Evolutionary conservation across 106 monocot genomes (phyloP).

Genomic region (Apostasia ramifera): DNA sequence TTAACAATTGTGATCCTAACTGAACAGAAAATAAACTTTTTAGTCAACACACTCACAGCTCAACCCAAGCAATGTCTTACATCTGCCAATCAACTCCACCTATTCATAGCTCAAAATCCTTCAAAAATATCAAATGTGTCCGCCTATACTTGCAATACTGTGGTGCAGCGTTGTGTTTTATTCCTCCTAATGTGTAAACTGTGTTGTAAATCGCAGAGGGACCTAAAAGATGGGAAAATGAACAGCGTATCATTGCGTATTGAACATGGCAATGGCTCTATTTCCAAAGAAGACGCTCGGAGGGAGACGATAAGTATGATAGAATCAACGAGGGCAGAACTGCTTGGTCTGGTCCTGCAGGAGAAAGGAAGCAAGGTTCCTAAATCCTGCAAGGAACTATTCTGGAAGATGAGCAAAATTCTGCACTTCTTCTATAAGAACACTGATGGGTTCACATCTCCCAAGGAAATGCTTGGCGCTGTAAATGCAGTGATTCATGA

Average conservation of each 20-base stretch:
- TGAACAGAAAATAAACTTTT: too few species aligned
- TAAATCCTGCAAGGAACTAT: constrained; percentile 75
- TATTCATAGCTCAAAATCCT: too few species aligned
- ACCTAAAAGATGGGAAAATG: constrained; percentile 62
- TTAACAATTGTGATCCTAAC: too few species aligned
- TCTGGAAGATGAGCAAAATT: constrained; percentile 81
- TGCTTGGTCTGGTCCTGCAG: constrained; percentile 54
- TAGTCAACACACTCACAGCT: too few species aligned
- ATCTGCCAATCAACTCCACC: too few species aligned
- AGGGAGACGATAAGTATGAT: constrained; percentile 25
- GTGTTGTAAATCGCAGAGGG: constrained; percentile 42
- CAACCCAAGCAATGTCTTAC: too few species aligned
- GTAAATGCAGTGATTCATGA: constrained; percentile 71
- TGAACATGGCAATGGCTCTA: constrained; percentile 22
- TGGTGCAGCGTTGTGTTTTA: too few species aligned
- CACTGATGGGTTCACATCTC: constrained; percentile 77
- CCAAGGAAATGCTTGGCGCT: constrained; percentile 65
- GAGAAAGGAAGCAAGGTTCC: constrained; percentile 54
- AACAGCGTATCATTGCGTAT: constrained; percentile 51
- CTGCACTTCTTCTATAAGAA: constrained; percentile 59
- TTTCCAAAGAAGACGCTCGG: constrained; percentile 49
- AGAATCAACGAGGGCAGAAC: constrained; percentile 38
- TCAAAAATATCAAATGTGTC: too few species aligned
- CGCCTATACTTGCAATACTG: too few species aligned
- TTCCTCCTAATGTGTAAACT: neutral